Percentiles rank a stretch among this genome's conserved stretches.
Conservation (phyloP, 495 filamentous ascomycete genomes). For the Neurospora sp. region DNA sequence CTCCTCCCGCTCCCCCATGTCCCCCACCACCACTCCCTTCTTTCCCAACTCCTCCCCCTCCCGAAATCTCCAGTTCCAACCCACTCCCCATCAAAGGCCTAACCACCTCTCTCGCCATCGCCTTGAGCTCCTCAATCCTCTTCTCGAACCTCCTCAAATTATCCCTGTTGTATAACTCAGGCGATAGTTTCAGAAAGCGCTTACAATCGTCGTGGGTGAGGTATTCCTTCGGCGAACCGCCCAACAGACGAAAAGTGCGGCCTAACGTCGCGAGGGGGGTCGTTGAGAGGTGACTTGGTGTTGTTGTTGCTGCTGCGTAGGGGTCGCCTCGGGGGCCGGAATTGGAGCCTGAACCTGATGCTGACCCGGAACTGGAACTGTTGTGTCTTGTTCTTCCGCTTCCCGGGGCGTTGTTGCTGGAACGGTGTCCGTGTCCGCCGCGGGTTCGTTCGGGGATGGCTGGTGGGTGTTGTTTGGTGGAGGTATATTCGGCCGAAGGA, state of each 20-base stretch:
- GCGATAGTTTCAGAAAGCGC: constrained; percentile 68
- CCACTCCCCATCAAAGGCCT: constrained; percentile 77
- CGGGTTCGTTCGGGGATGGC: constrained; percentile 13
- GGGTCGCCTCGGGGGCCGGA: constrained; percentile 12
- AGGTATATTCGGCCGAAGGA: constrained; percentile 14
- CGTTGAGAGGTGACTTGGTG: not conserved
- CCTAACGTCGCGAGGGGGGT: constrained; percentile 45
- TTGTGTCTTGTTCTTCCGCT: not conserved
- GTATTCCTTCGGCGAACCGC: constrained; percentile 49
- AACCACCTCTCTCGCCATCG: constrained; percentile 70
- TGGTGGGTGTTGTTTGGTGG: constrained; percentile 15
- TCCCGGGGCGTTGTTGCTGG: constrained; percentile 27
- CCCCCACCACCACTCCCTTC: not conserved
- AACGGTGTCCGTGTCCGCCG: not conserved
- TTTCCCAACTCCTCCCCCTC: not conserved
- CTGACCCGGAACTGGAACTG: not conserved
- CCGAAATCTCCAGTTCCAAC: constrained; percentile 56
- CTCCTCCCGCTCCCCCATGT: not conserved
- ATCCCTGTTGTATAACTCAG: constrained; percentile 61
- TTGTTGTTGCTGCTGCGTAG: constrained; percentile 5
- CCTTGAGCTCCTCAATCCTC: constrained; percentile 78
- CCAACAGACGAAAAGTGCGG: constrained; percentile 60
- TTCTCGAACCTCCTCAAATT: constrained; percentile 73
- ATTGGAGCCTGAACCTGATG: constrained; percentile 6
- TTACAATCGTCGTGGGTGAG: constrained; percentile 80